A percentile compares a stretch with the other conserved stretches of the same genome.
Evolutionary conservation across 2,329 filamentous ascomycete genomes (phyloP).

Genomic region (Fusarium camptoceras): DNA sequence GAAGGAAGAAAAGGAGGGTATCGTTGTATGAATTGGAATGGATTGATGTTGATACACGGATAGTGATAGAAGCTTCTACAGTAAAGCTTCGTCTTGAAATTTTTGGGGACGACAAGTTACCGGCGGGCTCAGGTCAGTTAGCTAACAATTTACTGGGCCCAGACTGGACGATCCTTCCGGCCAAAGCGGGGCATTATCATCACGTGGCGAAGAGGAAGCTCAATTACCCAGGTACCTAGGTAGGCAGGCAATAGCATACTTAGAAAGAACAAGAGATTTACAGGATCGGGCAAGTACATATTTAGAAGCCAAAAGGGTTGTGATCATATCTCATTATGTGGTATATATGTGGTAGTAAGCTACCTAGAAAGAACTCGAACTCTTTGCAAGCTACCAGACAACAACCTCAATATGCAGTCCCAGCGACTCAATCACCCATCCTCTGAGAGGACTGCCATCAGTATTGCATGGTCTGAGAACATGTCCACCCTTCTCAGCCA

Average conservation of each 20-base stretch:
- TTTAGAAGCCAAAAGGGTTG: neutral
- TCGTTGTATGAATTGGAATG: conserved; percentile 27
- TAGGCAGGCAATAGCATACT: neutral
- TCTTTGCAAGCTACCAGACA: neutral
- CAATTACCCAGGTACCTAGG: neutral
- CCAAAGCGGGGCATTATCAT: conserved; percentile 30
- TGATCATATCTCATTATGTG: conserved; percentile 9
- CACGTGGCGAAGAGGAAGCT: conserved; percentile 28
- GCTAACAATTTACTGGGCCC: conserved; percentile 32
- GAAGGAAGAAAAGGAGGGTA: neutral
- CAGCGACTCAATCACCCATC: neutral
- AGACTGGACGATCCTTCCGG: conserved; percentile 34
- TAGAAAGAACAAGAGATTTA: neutral
- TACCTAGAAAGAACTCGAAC: neutral
- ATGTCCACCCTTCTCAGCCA: neutral
- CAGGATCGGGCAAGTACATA: neutral
- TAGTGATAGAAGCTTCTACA: conserved; percentile 41
- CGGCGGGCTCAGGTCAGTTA: conserved; percentile 9
- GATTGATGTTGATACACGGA: conserved; percentile 28
- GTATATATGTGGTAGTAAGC: neutral
- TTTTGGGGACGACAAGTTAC: conserved; percentile 39
- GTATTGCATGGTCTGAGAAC: neutral
- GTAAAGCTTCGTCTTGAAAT: conserved; percentile 39
- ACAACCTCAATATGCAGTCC: neutral
- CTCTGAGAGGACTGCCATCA: neutral